Percentiles rank a stretch among this genome's conserved stretches.
These are phyloP conservation scores for Diaporthe eres DNA, from an alignment of 2,329 filamentous ascomycete genomes.

Conservation along the genomic window DNA sequence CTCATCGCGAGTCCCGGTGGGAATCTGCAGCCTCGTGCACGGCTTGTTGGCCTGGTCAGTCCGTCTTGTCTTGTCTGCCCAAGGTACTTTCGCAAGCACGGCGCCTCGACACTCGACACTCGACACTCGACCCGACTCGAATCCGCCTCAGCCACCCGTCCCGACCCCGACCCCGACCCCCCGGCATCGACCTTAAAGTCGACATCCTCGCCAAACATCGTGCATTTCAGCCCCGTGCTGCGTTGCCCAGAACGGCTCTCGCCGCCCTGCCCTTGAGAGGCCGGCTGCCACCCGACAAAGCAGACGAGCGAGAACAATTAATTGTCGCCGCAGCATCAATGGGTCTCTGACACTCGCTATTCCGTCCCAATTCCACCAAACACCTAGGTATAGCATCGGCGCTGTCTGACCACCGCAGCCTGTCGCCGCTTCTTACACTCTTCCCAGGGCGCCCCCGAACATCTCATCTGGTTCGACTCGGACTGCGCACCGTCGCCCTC, in stretches of 20 bases:
- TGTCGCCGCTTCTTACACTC: constrained; percentile 15
- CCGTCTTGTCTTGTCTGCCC: neutral
- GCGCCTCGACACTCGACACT: neutral
- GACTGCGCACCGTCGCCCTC: constrained; percentile 15
- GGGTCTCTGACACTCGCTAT: constrained; percentile 21
- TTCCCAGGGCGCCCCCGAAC: constrained; percentile 30
- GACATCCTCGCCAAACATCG: neutral
- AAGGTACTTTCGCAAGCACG: neutral
- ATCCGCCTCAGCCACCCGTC: neutral
- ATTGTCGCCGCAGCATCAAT: constrained; percentile 37
- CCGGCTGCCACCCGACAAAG: neutral
- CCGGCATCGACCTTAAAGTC: neutral
- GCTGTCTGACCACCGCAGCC: constrained; percentile 47
- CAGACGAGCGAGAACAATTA: constrained; percentile 36
- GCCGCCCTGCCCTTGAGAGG: neutral
- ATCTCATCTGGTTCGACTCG: neutral
- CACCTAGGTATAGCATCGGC: constrained; percentile 54
- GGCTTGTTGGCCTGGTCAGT: neutral
- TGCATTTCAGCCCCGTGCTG: neutral
- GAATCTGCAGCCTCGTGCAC: neutral
- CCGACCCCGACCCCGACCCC: neutral
- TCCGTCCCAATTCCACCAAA: neutral
- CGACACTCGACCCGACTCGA: neutral
- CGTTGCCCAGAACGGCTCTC: too few relatives aligned
- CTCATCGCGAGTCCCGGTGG: constrained; percentile 5